Conservation (phyloP, 495 filamentous ascomycete species). For the Arthonia radiata region DNA sequence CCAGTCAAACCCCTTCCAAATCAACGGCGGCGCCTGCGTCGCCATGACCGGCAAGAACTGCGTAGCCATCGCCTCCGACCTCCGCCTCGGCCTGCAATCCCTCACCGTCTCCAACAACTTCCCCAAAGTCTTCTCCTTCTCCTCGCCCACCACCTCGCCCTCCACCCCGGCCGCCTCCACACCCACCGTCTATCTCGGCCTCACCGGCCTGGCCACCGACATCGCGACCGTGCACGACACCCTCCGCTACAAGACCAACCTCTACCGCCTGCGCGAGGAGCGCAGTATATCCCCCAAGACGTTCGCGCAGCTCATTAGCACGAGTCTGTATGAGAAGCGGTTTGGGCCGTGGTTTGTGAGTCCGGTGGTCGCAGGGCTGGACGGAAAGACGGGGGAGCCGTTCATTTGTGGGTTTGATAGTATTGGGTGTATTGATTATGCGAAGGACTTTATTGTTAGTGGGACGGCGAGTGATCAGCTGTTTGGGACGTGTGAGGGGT, state of each 20-base stretch:
- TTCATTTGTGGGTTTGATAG: conserved; percentile 99
- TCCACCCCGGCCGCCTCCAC: conserved; percentile 44
- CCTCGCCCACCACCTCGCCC: too few relatives aligned
- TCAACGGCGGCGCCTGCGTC: conserved; percentile 90
- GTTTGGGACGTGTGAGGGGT: conserved; percentile 91
- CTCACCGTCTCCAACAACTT: conserved; percentile 98
- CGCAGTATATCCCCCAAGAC: conserved; percentile 82
- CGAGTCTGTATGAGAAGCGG: conserved; percentile 70
- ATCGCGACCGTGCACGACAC: conserved; percentile 86
- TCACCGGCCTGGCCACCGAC: conserved; percentile 91
- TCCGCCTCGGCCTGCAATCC: conserved; percentile 87
- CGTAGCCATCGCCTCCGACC: conserved; percentile 96
- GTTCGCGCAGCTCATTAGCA: conserved; percentile 84
- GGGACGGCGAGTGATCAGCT: conserved; percentile 92
- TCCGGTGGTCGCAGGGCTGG: conserved; percentile 82
- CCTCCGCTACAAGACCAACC: conserved; percentile 98
- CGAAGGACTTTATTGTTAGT: conserved; percentile 95
- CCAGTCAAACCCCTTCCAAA: conserved; percentile 40
- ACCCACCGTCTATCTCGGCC: conserved; percentile 71
- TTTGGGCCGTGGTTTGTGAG: conserved; percentile 93
- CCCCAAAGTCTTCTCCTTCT: conserved; percentile 99
- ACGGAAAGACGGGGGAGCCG: conserved; percentile 71
- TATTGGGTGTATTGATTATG: conserved; percentile 97
- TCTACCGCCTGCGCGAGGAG: conserved; percentile 97
- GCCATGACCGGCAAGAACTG: conserved; percentile 99